Conservation (phyloP, 106 monocot species). For the Acanthochlamys bracteata region DNA sequence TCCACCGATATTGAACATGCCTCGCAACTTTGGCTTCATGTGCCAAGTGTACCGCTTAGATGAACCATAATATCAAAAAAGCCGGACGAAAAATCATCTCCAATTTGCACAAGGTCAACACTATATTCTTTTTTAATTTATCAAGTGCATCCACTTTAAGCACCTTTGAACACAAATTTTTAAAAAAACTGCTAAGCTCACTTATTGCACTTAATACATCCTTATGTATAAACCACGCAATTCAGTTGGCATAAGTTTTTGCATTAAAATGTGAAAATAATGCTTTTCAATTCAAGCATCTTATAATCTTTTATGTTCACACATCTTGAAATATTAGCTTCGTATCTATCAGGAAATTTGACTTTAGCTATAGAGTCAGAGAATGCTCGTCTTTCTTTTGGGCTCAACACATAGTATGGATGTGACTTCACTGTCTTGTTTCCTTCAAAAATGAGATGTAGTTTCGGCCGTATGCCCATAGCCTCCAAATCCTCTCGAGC, state of each 20-base stretch:
- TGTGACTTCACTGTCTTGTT: neutral
- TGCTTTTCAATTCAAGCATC: neutral
- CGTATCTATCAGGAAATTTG: neutral
- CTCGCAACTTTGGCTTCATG: constrained; percentile 2
- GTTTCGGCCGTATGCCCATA: neutral
- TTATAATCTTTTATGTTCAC: neutral
- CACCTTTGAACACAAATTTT: neutral
- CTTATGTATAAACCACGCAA: neutral
- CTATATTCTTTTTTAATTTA: neutral
- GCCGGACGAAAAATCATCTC: constrained; percentile 10
- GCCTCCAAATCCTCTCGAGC: neutral
- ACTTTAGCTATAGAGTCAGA: neutral
- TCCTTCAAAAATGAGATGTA: neutral
- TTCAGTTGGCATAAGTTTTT: neutral
- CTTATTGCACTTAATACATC: neutral
- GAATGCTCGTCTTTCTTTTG: neutral
- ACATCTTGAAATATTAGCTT: constrained; percentile 4
- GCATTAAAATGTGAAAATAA: neutral
- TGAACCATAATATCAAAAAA: constrained; percentile 15
- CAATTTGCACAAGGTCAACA: neutral
- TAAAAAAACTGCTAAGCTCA: neutral
- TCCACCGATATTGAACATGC: constrained; percentile 13
- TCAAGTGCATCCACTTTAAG: too few relatives aligned
- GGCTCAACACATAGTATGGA: neutral
- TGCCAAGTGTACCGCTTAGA: constrained; percentile 9